A percentile compares a stretch with the other conserved stretches of the same genome.
These are phyloP conservation scores for Erigeron philadelphicus DNA, from an alignment of 140 eudicot species.

Conservation along the genomic window DNA sequence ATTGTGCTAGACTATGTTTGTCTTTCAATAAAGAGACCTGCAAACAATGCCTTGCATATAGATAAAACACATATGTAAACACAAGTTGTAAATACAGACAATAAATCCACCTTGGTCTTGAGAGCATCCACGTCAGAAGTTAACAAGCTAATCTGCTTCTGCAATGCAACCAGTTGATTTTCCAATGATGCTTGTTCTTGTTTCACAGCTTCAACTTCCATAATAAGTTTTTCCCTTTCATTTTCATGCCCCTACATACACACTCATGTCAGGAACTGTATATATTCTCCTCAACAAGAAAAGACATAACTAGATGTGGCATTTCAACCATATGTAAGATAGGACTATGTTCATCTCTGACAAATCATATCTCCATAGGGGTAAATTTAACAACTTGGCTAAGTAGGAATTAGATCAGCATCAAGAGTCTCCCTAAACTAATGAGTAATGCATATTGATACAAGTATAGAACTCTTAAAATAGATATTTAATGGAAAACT, in stretches of 20 bases:
- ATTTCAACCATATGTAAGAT: background rate
- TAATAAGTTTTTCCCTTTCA: conserved; percentile 74
- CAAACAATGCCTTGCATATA: conserved; percentile 6
- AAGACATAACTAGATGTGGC: background rate
- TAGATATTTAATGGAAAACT: too few species aligned
- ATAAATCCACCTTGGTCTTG: conserved; percentile 47
- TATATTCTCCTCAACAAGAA: background rate
- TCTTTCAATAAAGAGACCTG: conserved; percentile 58
- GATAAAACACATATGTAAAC: background rate
- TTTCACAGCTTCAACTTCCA: conserved; percentile 85
- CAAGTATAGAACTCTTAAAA: too few species aligned
- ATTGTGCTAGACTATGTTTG: conserved; percentile 52
- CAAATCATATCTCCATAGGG: too few species aligned
- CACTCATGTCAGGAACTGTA: conserved; percentile 6
- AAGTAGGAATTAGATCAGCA: too few species aligned
- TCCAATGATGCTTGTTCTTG: conserved; percentile 65
- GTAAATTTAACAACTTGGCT: too few species aligned
- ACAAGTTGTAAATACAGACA: background rate
- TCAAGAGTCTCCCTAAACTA: too few species aligned
- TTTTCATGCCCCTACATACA: conserved; percentile 71
- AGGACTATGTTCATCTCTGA: too few species aligned
- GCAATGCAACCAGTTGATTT: conserved; percentile 55
- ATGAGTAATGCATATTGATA: too few species aligned
- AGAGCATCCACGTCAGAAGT: conserved; percentile 54
- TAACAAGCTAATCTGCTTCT: conserved; percentile 56